Evolutionary conservation across 148 eudicot genomes (phyloP), one percentile per base, ranked within the genome.

Genomic region (Pouteria glomerata): DNA sequence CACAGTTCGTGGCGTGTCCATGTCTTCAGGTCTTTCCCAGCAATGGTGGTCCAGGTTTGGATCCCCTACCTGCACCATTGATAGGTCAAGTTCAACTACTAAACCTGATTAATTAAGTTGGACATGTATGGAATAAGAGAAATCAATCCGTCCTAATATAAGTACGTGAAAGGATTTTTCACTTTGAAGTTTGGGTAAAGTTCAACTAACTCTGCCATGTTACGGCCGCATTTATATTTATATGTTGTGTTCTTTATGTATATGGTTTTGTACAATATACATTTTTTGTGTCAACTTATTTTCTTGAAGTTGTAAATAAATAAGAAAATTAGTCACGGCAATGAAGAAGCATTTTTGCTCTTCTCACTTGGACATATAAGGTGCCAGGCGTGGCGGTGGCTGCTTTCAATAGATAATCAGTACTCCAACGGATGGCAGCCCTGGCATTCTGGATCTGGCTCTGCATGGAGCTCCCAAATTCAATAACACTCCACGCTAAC

Each of bases 1-100:
- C 12, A 83, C 97, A 14, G 80, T 87, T 5, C 98, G 90, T 19
- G 85, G 84, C 0, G 98, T 93, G 77, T 91, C 96, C 98, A 93
- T 93, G 76, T 93, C 98, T 77, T 93, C 98, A 0, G 98, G 98
- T 69, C 98, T 84, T 57, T 93, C 97, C 98, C 98, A 93, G 63
- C 98, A 93, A 0, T 37, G 59, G 72, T 94, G 98, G 74, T 94
- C 97, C 35, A 23, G 63, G 79, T 87, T 83, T 21, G 97, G 87
- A 39, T 94, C 95, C 44, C 89, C 98, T 57, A 90, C 97, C 95
- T 91, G 76, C 74, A 72, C 61, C 50, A 73, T 62, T 21, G 6
- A 4, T 12, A 45, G 19, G 33, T 55, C 19, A 26, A 57, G 45
- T 39, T 14, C 18, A 70, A 50, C 7, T 33, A 57, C 61, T 7